Conservation (phyloP, 345 rosid genomes). For the Linum tenue region DNA sequence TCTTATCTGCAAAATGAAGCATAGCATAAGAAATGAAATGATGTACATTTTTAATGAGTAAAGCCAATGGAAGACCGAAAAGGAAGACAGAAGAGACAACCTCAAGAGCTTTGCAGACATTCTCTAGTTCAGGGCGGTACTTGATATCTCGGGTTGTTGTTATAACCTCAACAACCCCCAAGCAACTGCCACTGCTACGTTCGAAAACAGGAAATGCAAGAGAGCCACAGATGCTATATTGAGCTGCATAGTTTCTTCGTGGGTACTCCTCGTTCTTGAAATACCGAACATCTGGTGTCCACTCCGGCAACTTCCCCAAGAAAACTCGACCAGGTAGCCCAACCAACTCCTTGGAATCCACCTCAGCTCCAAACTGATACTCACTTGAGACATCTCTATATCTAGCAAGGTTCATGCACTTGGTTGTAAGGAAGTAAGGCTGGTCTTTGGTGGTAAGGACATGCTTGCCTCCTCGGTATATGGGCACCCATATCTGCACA, state of each 20-base stretch:
- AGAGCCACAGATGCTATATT: constrained; percentile 64
- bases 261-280: constrained; percentile 68
- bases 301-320: constrained; percentile 72
- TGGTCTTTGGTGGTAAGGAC: constrained; percentile 68
- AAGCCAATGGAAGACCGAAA: background rate
- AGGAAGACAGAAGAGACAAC: constrained; percentile 30
- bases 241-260: constrained; percentile 47
- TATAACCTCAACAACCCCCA: constrained; percentile 86
- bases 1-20: background rate
- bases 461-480: constrained; percentile 47
- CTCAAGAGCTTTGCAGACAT: constrained; percentile 90
- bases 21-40: background rate
- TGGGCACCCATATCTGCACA: constrained; percentile 84
- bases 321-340: constrained; percentile 87
- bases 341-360: constrained; percentile 42
- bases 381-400: constrained; percentile 62
- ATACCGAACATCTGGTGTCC: constrained; percentile 93
- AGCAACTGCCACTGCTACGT: constrained; percentile 57
- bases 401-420: constrained; percentile 45
- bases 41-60: background rate
- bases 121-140: constrained; percentile 62
- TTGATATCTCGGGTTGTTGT: constrained; percentile 58
- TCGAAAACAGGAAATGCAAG: constrained; percentile 86
- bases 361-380: constrained; percentile 64
- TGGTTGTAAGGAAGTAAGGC: constrained; percentile 51